Evolutionary conservation across 805 yeast species (phyloP).

Genomic region (Candida boleticola): DNA sequence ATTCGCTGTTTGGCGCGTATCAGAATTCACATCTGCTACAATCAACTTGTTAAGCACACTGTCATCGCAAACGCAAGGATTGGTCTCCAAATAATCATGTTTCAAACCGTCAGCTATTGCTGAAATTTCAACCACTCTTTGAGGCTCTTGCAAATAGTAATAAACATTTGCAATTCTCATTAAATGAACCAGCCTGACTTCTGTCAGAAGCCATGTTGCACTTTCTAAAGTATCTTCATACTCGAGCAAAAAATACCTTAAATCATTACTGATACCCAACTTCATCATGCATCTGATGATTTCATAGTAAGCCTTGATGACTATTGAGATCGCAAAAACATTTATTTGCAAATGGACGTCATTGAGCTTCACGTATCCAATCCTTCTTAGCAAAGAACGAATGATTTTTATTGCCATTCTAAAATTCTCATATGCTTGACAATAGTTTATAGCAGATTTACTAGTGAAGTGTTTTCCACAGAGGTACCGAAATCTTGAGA

Average conservation of each 20-base stretch:
- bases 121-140: not conserved
- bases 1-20: no score
- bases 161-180: not conserved
- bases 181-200: not conserved
- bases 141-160: not conserved
- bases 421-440: slow-evolving; percentile 35
- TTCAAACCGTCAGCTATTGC: no score
- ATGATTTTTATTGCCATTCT: slow-evolving; percentile 52
- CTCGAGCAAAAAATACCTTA: slow-evolving; percentile 40
- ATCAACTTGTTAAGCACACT: not conserved
- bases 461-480: slow-evolving; percentile 21
- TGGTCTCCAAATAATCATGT: no score
- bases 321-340: slow-evolving; percentile 31
- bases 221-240: not conserved
- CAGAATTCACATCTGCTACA: not conserved
- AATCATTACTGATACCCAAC: slow-evolving; percentile 59
- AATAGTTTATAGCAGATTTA: slow-evolving; percentile 15
- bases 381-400: slow-evolving; percentile 50
- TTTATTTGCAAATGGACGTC: slow-evolving; percentile 24
- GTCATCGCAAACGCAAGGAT: no score
- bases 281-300: slow-evolving; percentile 41
- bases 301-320: slow-evolving; percentile 37
- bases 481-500: slow-evolving; percentile 36
- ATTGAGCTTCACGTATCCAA: slow-evolving; percentile 17
- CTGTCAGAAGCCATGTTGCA: not conserved